phyloP scores from a whole-genome alignment of 1,284 basidiomycete genomes.

The Moesziomyces aphidis region DNA sequence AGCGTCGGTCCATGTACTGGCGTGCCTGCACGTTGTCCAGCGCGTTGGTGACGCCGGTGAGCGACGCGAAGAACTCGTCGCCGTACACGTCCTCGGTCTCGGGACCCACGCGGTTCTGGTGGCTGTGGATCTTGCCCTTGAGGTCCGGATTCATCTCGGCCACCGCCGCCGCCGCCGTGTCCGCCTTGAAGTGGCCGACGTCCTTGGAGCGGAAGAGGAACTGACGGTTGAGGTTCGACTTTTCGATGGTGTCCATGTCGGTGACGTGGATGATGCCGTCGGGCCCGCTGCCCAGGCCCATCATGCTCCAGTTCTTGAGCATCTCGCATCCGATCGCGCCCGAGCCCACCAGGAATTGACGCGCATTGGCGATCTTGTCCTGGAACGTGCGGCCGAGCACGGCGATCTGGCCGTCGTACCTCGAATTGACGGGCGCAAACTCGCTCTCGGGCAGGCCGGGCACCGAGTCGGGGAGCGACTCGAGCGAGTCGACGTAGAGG shows the following conservation, averaged over 20 bases:
- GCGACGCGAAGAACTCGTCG: constrained; percentile 82
- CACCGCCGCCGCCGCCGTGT: constrained; percentile 92
- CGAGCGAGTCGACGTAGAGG: constrained; percentile 97
- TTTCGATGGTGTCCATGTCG: constrained; percentile 98
- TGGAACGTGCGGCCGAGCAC: constrained; percentile 96
- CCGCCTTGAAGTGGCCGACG: constrained; percentile 96
- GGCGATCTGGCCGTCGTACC: constrained; percentile 95
- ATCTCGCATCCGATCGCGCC: constrained; percentile 99
- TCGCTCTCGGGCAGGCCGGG: constrained; percentile 80
- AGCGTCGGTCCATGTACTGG: constrained; percentile 98
- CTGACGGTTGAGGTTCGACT: constrained; percentile 97
- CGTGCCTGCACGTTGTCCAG: constrained; percentile 96
- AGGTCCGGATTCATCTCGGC: constrained; percentile 96
- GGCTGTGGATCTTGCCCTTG: constrained; percentile 85
- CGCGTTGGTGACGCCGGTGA: constrained; percentile 99
- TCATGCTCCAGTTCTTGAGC: constrained; percentile 99
- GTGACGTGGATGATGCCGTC: constrained; percentile 91
- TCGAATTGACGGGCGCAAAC: constrained; percentile 81
- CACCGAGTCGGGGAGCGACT: constrained; percentile 73
- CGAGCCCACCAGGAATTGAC: constrained; percentile 96
- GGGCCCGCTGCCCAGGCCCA: constrained; percentile 88
- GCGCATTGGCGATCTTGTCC: constrained; percentile 87
- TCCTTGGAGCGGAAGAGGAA: constrained; percentile 98
- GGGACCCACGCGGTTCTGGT: constrained; percentile 91
- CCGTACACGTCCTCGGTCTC: constrained; percentile 95